Conservation (phyloP, 73 alveolate genomes). For the Blepharisma japonicum region DNA sequence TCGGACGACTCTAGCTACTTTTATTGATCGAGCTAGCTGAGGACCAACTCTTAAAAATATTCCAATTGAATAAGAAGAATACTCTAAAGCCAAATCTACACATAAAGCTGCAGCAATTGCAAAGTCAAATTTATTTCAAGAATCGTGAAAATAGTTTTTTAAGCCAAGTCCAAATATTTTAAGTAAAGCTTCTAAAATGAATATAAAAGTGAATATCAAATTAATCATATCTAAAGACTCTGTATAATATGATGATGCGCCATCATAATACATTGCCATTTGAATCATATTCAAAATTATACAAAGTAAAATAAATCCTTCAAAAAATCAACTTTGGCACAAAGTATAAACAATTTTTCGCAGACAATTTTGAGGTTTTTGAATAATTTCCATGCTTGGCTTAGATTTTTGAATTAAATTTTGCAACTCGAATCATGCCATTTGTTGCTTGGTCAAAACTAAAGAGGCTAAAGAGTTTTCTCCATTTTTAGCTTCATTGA, state of each 20-base stretch:
- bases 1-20: slow-evolving; percentile 68
- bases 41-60: slow-evolving; percentile 24
- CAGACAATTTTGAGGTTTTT: background rate
- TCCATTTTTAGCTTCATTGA: slow-evolving; percentile 40
- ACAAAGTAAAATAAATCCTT: background rate
- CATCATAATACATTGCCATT: slow-evolving; percentile 42
- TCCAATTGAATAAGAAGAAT: slow-evolving; percentile 54
- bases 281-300: slow-evolving; percentile 30
- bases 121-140: slow-evolving; percentile 57
- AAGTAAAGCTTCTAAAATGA: slow-evolving; percentile 42
- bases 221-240: slow-evolving; percentile 29
- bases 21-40: slow-evolving; percentile 58
- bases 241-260: background rate
- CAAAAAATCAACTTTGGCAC: background rate
- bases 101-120: slow-evolving; percentile 84
- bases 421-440: slow-evolving; percentile 61
- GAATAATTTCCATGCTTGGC: slow-evolving; percentile 56
- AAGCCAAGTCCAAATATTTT: slow-evolving; percentile 42
- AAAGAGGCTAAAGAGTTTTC: slow-evolving; percentile 33
- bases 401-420: slow-evolving; percentile 57
- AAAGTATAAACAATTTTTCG: background rate
- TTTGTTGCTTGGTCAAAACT: slow-evolving; percentile 44
- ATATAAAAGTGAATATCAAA: slow-evolving; percentile 35
- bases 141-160: slow-evolving; percentile 36
- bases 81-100: slow-evolving; percentile 71